These are phyloP conservation scores for Aspergillus spinulosporus DNA, from an alignment of 2,329 filamentous ascomycete genomes.

Conservation along the genomic window DNA sequence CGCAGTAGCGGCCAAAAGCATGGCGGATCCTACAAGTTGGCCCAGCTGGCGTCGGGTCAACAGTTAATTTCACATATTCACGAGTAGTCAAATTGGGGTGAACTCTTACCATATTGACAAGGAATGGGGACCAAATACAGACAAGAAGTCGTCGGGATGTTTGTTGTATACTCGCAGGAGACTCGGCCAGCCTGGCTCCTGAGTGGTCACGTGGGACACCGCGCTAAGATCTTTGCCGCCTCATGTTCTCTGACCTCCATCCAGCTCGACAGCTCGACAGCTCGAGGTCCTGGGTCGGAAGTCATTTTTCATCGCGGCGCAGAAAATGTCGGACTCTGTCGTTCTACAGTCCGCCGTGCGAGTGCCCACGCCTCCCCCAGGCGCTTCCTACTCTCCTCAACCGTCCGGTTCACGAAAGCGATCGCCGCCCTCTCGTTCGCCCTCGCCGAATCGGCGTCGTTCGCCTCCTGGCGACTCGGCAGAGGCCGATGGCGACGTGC, in stretches of 20 bases:
- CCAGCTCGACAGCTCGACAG: slow-evolving; percentile 2
- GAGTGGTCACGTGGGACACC: slow-evolving; percentile 18
- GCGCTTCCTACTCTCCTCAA: slow-evolving; percentile 49
- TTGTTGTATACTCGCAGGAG: slow-evolving; percentile 11
- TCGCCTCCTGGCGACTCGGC: slow-evolving; percentile 44
- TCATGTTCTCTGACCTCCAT: slow-evolving; percentile 19
- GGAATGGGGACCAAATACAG: slow-evolving; percentile 4
- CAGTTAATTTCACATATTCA: background rate
- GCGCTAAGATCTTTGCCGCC: slow-evolving; percentile 27
- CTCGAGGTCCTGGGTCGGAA: background rate
- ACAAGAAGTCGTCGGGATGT: slow-evolving; percentile 4
- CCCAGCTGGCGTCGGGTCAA: slow-evolving; percentile 66
- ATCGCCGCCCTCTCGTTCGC: slow-evolving; percentile 56
- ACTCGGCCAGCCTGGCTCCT: slow-evolving; percentile 25
- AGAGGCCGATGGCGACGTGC: slow-evolving; percentile 41
- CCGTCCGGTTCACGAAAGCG: slow-evolving; percentile 56
- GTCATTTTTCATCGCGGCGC: slow-evolving; percentile 4
- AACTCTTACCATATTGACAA: slow-evolving; percentile 31
- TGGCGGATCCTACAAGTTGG: slow-evolving; percentile 75
- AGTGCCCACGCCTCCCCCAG: slow-evolving; percentile 58
- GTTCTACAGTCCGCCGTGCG: slow-evolving; percentile 59
- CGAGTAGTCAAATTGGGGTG: background rate
- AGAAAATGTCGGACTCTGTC: slow-evolving; percentile 46
- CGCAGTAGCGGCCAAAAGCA: slow-evolving; percentile 71
- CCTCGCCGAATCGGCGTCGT: slow-evolving; percentile 53